Conservation (phyloP, 75 land plant species). For the Chamaecyparis obtusa region DNA sequence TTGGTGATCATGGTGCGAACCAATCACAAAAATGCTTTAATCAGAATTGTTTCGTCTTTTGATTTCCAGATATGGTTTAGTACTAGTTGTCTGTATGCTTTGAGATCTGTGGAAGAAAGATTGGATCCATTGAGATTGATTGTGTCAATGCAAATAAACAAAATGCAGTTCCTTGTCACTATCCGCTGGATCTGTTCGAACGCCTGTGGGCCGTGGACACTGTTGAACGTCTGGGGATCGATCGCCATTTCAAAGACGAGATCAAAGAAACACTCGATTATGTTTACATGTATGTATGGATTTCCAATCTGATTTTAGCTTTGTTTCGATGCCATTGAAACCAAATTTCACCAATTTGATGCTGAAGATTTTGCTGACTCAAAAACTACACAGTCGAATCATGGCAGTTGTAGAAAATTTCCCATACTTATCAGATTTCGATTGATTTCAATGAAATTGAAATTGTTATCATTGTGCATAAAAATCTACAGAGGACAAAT, state of each 20-base stretch:
- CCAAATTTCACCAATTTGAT: neutral
- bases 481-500: no score
- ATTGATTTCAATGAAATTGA: neutral
- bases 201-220: constrained; percentile 55
- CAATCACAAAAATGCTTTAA: no score
- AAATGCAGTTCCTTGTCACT: constrained; percentile 14
- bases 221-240: constrained; percentile 44
- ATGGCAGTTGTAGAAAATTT: no score
- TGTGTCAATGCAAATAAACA: neutral
- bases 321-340: neutral
- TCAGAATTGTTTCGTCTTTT: neutral
- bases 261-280: constrained; percentile 22
- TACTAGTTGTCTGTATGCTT: no score
- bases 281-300: constrained; percentile 23
- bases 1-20: constrained; percentile 15
- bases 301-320: neutral
- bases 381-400: no score
- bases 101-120: neutral
- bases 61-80: neutral
- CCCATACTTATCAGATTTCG: no score
- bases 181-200: constrained; percentile 36
- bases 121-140: neutral
- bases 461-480: neutral
- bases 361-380: neutral
- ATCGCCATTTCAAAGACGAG: constrained; percentile 19